Percentiles rank a stretch among this genome's conserved stretches.
These are phyloP conservation scores for Mrakia frigida DNA, from an alignment of 768 basidiomycete genomes.

Conservation along the genomic window DNA sequence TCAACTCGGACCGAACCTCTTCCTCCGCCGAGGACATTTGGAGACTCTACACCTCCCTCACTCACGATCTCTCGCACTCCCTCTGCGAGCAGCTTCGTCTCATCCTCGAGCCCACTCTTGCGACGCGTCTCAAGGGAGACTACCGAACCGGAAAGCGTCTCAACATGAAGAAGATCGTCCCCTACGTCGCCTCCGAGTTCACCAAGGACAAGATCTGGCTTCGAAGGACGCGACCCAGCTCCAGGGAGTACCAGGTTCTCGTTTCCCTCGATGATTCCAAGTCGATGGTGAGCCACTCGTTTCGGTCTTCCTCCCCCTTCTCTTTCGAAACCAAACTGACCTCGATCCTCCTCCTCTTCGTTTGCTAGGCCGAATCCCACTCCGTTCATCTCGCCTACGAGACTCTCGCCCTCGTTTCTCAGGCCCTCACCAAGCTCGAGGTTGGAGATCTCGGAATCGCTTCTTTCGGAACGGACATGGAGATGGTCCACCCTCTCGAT, in stretches of 20 bases:
- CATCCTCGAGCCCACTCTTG: constrained; percentile 88
- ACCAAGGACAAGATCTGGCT: constrained; percentile 99
- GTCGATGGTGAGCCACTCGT: constrained; percentile 58
- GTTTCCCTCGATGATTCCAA: constrained; percentile 92
- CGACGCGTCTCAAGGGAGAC: constrained; percentile 90
- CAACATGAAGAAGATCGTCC: constrained; percentile 98
- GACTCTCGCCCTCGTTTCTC: constrained; percentile 84
- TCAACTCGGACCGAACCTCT: constrained; percentile 55
- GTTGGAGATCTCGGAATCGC: constrained; percentile 91
- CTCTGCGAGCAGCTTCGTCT: constrained; percentile 95
- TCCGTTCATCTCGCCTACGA: constrained; percentile 91
- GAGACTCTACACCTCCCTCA: constrained; percentile 84
- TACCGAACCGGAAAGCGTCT: constrained; percentile 95
- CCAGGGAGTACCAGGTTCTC: constrained; percentile 91
- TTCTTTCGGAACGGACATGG: constrained; percentile 80
- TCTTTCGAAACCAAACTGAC: background rate
- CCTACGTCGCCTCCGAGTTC: constrained; percentile 96
- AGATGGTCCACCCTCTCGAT: constrained; percentile 76
- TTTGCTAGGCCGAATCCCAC: constrained; percentile 61
- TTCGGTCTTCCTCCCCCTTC: background rate
- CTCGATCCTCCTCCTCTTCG: background rate
- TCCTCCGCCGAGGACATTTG: constrained; percentile 69
- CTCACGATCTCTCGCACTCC: constrained; percentile 80
- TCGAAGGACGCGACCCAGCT: constrained; percentile 84
- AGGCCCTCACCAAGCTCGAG: constrained; percentile 84